Evolutionary conservation across 2,329 filamentous ascomycete genomes (phyloP), one percentile per base, ranked within the genome.

Genomic region (Penicillium sp.): DNA sequence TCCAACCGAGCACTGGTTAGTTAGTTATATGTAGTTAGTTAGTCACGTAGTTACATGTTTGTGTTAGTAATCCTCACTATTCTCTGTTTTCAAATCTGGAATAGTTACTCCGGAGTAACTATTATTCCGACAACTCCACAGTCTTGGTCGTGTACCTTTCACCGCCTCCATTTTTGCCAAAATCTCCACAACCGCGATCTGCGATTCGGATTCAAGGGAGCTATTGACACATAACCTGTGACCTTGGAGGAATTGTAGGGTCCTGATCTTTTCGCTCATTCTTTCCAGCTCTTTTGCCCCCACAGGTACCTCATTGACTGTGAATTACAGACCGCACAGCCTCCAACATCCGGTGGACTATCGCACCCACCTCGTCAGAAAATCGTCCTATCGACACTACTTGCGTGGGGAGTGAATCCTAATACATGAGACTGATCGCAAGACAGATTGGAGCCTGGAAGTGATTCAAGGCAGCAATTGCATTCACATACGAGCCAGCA

Each of bases 401-500:
- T 13, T 27, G 25, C 9, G 25, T 13, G 25, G 10, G 12, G 25
- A 4, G 12, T 13, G 6, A 5, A 6, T 13, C 11, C 25, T 6
- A 11, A 11, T 13, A 27, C 25, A 4, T 4, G 4, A 27, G 4
- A 11, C 25, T n/a, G 4, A 6, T 27, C 25, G 25, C 10, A 11
- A 27, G 25, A 6, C 25, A n/a, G 6, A 27, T 5, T 13, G 4
- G 25, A 6, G 6, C n/a, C 11, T 4, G 9, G 25, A 13, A 4
- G 4, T 6, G 25, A 27, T 11, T 13, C 11, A 6, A 13, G 9
- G 25, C 25, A 6, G 25, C 25, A 27, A 11, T 20, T 7, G 12
- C 20, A 18, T 35, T 25, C 18, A 44, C 41, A 18, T 34, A 34
- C 40, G 37, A 18, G 28, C 30, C 43, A 52, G 48, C 32, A 52